phyloP scores from a whole-genome alignment of 2,329 filamentous ascomycete species.

The Ophidiomyces ophidiicola region DNA sequence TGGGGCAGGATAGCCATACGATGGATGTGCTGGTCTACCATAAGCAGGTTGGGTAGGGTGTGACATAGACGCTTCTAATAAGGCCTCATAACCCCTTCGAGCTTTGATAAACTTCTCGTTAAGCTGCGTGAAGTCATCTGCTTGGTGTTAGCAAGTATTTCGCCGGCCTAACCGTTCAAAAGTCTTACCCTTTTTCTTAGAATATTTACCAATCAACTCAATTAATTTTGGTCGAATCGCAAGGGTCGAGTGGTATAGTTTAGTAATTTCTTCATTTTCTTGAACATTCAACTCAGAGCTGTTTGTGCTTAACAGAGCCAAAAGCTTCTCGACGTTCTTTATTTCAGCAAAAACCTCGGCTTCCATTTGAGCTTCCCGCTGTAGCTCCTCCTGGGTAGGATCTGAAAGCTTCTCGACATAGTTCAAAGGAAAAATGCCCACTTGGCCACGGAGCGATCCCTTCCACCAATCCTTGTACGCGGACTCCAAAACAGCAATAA shows the following conservation, averaged over 20 bases:
- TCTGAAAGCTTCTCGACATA: slow-evolving; percentile 97
- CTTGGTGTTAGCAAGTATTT: background rate
- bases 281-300: slow-evolving; percentile 67
- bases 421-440: slow-evolving; percentile 94
- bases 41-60: slow-evolving; percentile 63
- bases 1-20: slow-evolving; percentile 28
- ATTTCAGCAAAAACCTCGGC: slow-evolving; percentile 64
- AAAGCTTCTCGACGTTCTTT: slow-evolving; percentile 65
- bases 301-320: slow-evolving; percentile 82
- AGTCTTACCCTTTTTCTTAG: slow-evolving; percentile 83
- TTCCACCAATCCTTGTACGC: slow-evolving; percentile 99
- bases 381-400: slow-evolving; percentile 84
- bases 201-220: slow-evolving; percentile 96
- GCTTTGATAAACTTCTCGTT: slow-evolving; percentile 99
- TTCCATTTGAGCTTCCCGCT: slow-evolving; percentile 94
- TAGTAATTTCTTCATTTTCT: slow-evolving; percentile 93
- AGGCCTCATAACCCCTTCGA: slow-evolving; percentile 83
- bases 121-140: slow-evolving; percentile 94
- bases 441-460: slow-evolving; percentile 83
- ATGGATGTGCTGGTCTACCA: slow-evolving; percentile 20
- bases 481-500: slow-evolving; percentile 92
- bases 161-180: slow-evolving; percentile 15
- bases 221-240: slow-evolving; percentile 94
- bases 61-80: slow-evolving; percentile 94
- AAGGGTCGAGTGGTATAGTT: slow-evolving; percentile 79